Evolutionary conservation across 2,329 filamentous ascomycete species (phyloP), one percentile per base, ranked within the genome.

Genomic region (Thermothelomyces thermophilus): DNA sequence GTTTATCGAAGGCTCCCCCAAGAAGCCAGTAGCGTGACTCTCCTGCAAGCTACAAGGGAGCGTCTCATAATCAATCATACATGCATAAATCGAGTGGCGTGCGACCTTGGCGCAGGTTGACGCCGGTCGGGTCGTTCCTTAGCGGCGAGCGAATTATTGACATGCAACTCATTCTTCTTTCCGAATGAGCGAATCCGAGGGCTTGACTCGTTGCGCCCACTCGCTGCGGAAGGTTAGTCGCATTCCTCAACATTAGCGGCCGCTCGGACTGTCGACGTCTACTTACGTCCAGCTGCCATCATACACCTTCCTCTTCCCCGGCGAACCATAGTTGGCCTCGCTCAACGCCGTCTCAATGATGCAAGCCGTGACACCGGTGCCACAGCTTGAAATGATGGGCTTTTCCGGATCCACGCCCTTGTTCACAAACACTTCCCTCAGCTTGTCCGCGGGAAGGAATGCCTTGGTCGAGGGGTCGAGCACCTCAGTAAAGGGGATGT

Each of bases 271-370:
- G 9, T 41, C 4, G 14, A 3, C 13, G 11, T 37, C 11, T 5
- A 84, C 87, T 82, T 74, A 95, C 79, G 93, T 97, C 93, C 93
- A 98, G 68, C 90, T 95, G 41, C 93, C 93, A 66, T 98, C 93
- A 63, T 98, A 98, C 19, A 98, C 75, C 63, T 79, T 83, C 58
- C 87, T 80, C 48, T 79, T 79, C 53, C 83, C 77, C 0, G 78
- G 69, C 3, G 79, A 73, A 2, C 86, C 87, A 63, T 82, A 90
- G 1, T 83, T 84, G 19, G 90, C 88, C 66, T 89, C 83, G 26
- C 80, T 81, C 47, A 98, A 70, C 2, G 90, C 93, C 33, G 90
- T 85, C 64, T 98, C 93, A 36, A 98, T 81, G 37, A 96, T 80
- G 16, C 87, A 88, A 7, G 93, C 93, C 10, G 90, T 97, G 45